These are phyloP conservation scores for Bimuria novae-zelandiae DNA, from an alignment of 2,329 filamentous ascomycete species.

Conservation along the genomic window DNA sequence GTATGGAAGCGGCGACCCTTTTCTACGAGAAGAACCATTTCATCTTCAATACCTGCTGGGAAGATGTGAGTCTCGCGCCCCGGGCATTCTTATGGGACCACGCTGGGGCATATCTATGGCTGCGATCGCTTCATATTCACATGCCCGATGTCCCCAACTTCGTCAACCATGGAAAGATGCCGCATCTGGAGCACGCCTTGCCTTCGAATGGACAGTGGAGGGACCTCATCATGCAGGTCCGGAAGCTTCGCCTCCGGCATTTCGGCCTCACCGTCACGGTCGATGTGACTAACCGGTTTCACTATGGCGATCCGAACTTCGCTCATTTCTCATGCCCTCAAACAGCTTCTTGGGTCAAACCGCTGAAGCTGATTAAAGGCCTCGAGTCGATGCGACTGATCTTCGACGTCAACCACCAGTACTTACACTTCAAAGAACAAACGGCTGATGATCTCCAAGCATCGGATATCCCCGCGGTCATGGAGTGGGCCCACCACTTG, in stretches of 20 bases:
- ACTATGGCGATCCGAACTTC: background rate
- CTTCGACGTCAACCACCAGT: background rate
- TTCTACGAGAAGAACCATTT: background rate
- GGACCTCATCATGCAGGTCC: background rate
- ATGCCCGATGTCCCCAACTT: background rate
- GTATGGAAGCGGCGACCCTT: background rate
- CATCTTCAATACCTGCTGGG: background rate
- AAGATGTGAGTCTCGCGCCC: background rate
- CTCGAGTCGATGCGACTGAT: background rate
- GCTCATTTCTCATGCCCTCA: background rate
- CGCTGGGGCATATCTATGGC: background rate
- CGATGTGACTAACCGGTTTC: background rate
- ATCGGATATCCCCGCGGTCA: background rate
- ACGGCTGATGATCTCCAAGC: background rate
- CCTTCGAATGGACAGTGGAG: background rate
- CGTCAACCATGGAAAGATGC: background rate
- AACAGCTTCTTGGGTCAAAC: background rate
- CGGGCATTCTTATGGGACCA: background rate
- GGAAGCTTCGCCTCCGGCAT: background rate
- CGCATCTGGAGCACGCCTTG: background rate
- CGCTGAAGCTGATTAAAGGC: background rate
- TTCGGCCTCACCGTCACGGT: background rate
- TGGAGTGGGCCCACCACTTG: background rate
- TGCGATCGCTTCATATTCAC: background rate
- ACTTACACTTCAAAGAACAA: background rate